Base-by-base conservation (phyloP, 1,284 basidiomycete genomes). In the Farysia itapuensis region DNA sequence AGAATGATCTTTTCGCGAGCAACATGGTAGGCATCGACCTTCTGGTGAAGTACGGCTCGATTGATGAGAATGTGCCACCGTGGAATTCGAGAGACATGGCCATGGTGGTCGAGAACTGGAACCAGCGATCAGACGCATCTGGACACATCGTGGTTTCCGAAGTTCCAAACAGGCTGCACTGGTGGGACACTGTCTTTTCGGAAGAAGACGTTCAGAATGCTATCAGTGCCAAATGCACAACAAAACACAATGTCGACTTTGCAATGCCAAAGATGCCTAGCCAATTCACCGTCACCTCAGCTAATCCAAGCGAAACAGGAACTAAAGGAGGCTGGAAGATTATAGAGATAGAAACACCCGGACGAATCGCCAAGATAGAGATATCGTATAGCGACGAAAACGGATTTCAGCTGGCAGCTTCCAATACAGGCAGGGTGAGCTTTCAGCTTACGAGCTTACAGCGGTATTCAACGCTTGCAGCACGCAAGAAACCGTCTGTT, bases 1-100 rank as follows among this genome's bases (percentile, higher is more conserved):
- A 92, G 75, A 90, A 94, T 71, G 89, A 93, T 66, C 75, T 93
- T 7, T 86, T 89, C 77, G 69, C 89, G 8, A 84, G 85, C 5
- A 94, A 93, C 63, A 70, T 88, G 19, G 84, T 83, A 1, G 84
- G 70, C 5, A 52, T 81, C 0, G 85, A 86, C 0, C 78, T 90
- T 3, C 79, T 91, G 12, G 87, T 85, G 4, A 81, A 92, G 35
- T 87, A 92, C 63, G 90, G 83, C 9, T 86, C 84, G 1, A 78
- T 79, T 36, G 88, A 90, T 59, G 83, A 84, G 23, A 90, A 90
- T 50, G 88, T 90, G 5, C 88, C 88, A 3, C 81, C 83, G 0
- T 89, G 87, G 86, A 88, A 90, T 64, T 84, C 84, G 4, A 82
- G 87, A 19, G 84, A 86, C 66, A 77, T 81, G 21, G 79, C 86